Percentiles rank a stretch among this genome's conserved stretches.
These are phyloP conservation scores for Passiflora organensis DNA, from an alignment of 345 rosid genomes.

Conservation along the genomic window DNA sequence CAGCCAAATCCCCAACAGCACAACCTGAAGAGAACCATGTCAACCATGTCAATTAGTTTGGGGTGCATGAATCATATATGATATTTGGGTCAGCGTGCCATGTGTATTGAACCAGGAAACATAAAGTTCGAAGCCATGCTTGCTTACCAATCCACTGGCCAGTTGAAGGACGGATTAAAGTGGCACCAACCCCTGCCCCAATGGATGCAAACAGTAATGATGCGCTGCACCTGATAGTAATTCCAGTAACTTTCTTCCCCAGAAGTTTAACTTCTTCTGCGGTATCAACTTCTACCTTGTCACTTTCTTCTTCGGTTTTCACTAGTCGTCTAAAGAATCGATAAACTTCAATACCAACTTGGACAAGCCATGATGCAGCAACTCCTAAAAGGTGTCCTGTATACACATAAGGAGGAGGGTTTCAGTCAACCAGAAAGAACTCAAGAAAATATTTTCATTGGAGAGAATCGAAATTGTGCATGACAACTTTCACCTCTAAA, in stretches of 20 bases:
- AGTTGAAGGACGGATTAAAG: constrained; percentile 59
- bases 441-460: too few relatives aligned
- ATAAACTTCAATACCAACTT: constrained; percentile 76
- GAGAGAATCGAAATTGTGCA: not conserved
- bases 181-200: constrained; percentile 87
- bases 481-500: constrained; percentile 61
- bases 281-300: constrained; percentile 17
- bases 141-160: constrained; percentile 96
- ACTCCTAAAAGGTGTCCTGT: constrained; percentile 79
- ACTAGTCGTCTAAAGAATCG: constrained; percentile 37
- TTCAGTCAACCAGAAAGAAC: not conserved
- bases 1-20: constrained; percentile 74
- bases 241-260: constrained; percentile 61
- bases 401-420: constrained; percentile 2
- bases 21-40: constrained; percentile 48
- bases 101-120: not conserved
- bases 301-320: constrained; percentile 38
- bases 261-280: constrained; percentile 52
- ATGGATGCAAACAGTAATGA: constrained; percentile 82
- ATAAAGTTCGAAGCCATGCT: not conserved
- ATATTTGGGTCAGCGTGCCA: not conserved
- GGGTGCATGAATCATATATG: not conserved
- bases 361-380: constrained; percentile 86
- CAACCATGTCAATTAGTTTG: not conserved
- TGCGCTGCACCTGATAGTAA: constrained; percentile 66